phyloP scores from a whole-genome alignment of 495 filamentous ascomycete species.

The Talaromyces ruber region DNA sequence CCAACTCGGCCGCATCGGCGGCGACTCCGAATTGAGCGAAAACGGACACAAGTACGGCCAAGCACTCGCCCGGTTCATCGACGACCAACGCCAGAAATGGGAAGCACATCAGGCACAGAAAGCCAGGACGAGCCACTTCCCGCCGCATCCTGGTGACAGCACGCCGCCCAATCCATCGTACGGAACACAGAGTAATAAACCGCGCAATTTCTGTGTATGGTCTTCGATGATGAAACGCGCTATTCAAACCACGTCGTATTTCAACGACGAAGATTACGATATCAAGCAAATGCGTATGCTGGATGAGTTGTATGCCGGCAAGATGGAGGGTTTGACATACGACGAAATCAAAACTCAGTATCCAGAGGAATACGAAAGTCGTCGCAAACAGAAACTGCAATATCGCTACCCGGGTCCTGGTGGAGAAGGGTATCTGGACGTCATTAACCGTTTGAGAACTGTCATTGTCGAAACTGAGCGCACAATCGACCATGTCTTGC shows the following conservation, averaged over 20 bases:
- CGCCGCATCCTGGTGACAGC: constrained; percentile 76
- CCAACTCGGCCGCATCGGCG: constrained; percentile 68
- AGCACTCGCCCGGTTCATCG: constrained; percentile 69
- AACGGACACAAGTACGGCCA: constrained; percentile 65
- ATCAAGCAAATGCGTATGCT: constrained; percentile 98
- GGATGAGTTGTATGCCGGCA: constrained; percentile 87
- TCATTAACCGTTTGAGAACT: constrained; percentile 89
- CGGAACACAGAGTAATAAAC: constrained; percentile 33
- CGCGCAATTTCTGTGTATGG: constrained; percentile 96
- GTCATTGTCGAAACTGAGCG: constrained; percentile 96
- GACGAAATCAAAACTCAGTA: constrained; percentile 69
- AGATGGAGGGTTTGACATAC: constrained; percentile 92
- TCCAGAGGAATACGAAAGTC: constrained; percentile 67
- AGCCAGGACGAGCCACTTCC: constrained; percentile 61
- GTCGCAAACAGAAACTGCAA: constrained; percentile 73
- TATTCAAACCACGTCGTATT: constrained; percentile 74
- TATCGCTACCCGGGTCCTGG: constrained; percentile 94
- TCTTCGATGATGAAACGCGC: constrained; percentile 91
- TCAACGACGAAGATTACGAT: constrained; percentile 95
- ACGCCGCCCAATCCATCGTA: constrained; percentile 93
- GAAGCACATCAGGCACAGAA: constrained; percentile 66
- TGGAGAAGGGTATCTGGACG: constrained; percentile 91
- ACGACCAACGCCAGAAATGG: constrained; percentile 66
- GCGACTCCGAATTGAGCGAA: constrained; percentile 72
- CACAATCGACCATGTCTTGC: constrained; percentile 87